Evolutionary conservation across 495 filamentous ascomycete genomes (phyloP).

Genomic region (Podospora anserina): DNA sequence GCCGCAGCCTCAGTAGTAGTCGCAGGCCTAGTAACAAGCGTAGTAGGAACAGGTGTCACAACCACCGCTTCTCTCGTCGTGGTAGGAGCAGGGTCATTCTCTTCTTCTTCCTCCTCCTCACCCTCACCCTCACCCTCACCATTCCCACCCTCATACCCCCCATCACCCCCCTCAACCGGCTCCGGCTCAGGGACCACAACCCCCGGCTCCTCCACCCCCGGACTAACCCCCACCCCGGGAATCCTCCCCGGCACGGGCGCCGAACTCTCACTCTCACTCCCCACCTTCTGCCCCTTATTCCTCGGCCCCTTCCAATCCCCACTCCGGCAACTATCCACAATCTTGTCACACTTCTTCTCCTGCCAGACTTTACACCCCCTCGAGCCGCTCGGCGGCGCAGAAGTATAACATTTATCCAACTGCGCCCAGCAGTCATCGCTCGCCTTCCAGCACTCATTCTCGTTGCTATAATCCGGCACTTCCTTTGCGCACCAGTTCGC

Average conservation of each 20-base stretch:
- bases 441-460: conserved; percentile 57
- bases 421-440: conserved; percentile 58
- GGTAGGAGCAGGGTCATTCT: background rate
- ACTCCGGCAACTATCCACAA: conserved; percentile 47
- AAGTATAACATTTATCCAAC: conserved; percentile 52
- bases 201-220: too few relatives aligned
- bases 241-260: background rate
- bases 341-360: conserved; percentile 50
- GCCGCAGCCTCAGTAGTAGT: background rate
- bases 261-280: conserved; percentile 11
- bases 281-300: conserved; percentile 48
- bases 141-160: background rate
- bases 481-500: conserved; percentile 69
- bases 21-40: background rate
- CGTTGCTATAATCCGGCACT: conserved; percentile 50
- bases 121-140: background rate
- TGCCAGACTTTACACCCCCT: conserved; percentile 58
- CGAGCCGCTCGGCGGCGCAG: conserved; percentile 55
- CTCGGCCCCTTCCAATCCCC: conserved; percentile 57
- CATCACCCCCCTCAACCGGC: background rate
- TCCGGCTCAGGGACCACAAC: too few relatives aligned
- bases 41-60: background rate
- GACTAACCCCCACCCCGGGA: background rate
- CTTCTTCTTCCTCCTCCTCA: background rate
- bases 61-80: background rate